Evolutionary conservation across 495 filamentous ascomycete genomes (phyloP), one percentile per base, ranked within the genome.

Genomic region (Podospora pseudocomata): DNA sequence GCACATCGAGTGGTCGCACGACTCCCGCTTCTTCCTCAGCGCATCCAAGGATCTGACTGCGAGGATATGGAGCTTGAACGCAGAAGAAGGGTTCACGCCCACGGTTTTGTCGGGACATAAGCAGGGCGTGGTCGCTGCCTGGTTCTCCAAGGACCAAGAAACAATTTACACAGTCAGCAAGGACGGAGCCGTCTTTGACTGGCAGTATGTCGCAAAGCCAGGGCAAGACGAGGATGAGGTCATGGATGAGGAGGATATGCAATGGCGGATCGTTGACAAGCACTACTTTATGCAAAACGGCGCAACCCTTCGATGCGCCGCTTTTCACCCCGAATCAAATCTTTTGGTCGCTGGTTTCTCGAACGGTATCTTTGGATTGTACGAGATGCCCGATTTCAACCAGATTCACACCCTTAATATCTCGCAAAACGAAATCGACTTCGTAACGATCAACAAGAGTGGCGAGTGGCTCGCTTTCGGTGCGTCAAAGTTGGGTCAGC

Each of bases 381-480:
- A 98, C 78, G 95, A 99, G 72, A 85, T 99, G 78, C 95, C 95
- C n/a, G 92, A 94, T 62, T 98, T 98, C 83, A 97, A 91, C 79
- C 88, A 89, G 79, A 97, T 99, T 58, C 95, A 99, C 73, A 94
- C 89, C 18, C 73, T 81, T 65, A 97, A 93, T 79, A 94, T 99
- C 71, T 97, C 96, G 1, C 93, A 97, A 73, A 94, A 93, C 74
- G 93, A 94, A 67, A 97, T 99, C 70, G 93, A 97, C 72, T 92
- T 90, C 73, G 91, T 98, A 58, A 91, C 92, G 2, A 89, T 97
- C 69, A 97, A 97, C 79, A 90, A 91, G 74, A 89, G 92, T 34
- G 95, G 94, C 65, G 96, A 97, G 80, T 99, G 95, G 95, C 84
- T 99, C 34, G 95, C 95, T 6, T 97, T 99, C 78, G 95, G 94